A percentile compares a stretch with the other conserved stretches of the same genome.
Conservation (phyloP, 768 basidiomycete species). For the Podaxis mareebaensis region DNA sequence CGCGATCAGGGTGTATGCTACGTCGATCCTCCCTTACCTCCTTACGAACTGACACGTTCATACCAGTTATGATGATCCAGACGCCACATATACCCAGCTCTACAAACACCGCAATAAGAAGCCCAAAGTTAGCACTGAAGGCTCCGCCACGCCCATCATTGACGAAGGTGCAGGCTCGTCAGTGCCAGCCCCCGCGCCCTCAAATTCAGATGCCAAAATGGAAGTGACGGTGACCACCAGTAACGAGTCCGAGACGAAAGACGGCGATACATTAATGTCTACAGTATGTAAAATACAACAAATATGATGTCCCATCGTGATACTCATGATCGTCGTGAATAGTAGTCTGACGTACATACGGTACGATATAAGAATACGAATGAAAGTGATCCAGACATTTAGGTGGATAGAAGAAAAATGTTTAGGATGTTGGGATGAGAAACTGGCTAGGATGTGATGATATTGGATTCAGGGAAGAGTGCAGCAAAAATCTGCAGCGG, state of each 20-base stretch:
- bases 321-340: neutral
- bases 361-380: neutral
- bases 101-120: constrained; percentile 48
- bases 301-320: neutral
- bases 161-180: constrained; percentile 1
- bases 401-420: neutral
- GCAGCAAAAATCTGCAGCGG: constrained; percentile 51
- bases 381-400: neutral
- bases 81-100: constrained; percentile 52
- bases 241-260: neutral
- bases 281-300: constrained; percentile 4
- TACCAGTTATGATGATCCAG: constrained; percentile 64
- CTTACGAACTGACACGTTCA: neutral
- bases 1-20: constrained; percentile 77
- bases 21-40: neutral
- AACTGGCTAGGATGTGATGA: neutral
- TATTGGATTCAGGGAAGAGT: constrained; percentile 53
- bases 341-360: neutral
- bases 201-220: neutral
- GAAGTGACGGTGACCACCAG: neutral
- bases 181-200: neutral
- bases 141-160: constrained; percentile 6
- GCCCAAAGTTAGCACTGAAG: constrained; percentile 22
- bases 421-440: neutral
- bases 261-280: neutral